These are phyloP conservation scores for Cercospora citrullina DNA, from an alignment of 2,329 filamentous ascomycete genomes.

Conservation along the genomic window DNA sequence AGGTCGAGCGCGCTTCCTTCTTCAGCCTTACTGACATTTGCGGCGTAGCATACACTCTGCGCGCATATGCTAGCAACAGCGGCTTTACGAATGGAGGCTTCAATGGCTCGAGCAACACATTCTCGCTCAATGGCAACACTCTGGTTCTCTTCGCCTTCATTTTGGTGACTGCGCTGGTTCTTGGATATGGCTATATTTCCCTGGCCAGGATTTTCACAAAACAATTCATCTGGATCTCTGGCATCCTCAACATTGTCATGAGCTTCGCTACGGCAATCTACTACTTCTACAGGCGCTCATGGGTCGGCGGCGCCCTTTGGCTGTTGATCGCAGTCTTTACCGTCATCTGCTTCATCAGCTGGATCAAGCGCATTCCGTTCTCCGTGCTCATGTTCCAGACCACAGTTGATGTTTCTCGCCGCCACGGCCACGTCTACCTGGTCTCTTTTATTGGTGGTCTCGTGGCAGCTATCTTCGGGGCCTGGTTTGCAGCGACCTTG, in stretches of 20 bases:
- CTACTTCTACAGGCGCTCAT: conserved; percentile 76
- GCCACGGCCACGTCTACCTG: conserved; percentile 80
- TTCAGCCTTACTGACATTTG: background rate
- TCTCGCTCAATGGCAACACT: conserved; percentile 76
- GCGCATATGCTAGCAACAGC: conserved; percentile 68
- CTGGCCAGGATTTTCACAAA: conserved; percentile 59
- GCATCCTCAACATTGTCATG: conserved; percentile 81
- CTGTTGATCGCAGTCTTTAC: conserved; percentile 78
- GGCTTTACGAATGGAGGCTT: conserved; percentile 65
- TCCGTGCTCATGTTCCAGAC: conserved; percentile 87
- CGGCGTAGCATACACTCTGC: conserved; percentile 62
- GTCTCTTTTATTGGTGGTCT: conserved; percentile 83
- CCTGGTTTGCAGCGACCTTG: conserved; percentile 83
- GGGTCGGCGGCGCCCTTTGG: conserved; percentile 83
- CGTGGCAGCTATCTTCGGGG: conserved; percentile 70
- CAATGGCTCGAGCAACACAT: conserved; percentile 66
- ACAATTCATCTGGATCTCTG: conserved; percentile 89
- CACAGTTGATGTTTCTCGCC: conserved; percentile 79
- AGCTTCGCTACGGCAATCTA: conserved; percentile 85
- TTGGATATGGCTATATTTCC: conserved; percentile 77
- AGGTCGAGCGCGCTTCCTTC: background rate
- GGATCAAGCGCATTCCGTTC: conserved; percentile 89
- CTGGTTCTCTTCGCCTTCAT: conserved; percentile 82
- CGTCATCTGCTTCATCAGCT: conserved; percentile 79
- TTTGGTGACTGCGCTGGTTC: conserved; percentile 68